Evolutionary conservation across 208 protist genomes (phyloP), one percentile per base, ranked within the genome.

Genomic region (Crithidia fasciculata): DNA sequence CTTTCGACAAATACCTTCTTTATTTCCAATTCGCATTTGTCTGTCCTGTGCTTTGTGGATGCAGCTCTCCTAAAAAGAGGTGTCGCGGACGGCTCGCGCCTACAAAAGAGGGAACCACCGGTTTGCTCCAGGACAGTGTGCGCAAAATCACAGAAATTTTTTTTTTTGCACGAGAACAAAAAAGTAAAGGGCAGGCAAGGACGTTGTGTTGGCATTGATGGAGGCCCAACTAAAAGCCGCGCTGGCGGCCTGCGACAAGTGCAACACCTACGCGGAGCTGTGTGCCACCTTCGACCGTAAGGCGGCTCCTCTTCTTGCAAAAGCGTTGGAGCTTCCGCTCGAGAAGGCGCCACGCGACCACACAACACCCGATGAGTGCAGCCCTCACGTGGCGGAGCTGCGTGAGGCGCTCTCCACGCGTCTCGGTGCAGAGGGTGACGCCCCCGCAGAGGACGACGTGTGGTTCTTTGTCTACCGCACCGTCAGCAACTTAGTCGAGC

Each of bases 391-490:
- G 6, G 86, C 81, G 4, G 68, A 78, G 45, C 69, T 94, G 49
- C 89, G 89, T 18, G 86, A 95, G 40, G 45, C 60, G 10, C 71
- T 93, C 19, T 50, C 8, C 53, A 61, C 64, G 8, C 49, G 52
- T 15, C 76, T 93, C 10, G 67, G 49, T 44, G 50, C 60, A 5
- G 40, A 54, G 8, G 63, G 49, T 2, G 75, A 59, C 41, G 44
- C 49, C 0, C 53, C 53, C 0, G 67, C 61, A 0, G 78, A 79
- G 52, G 92, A 96, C 62, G 92, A 96, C 55, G 88, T 96, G 28
- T 95, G 89, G 90, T 85, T 94, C 64, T 85, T 96, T 40, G 54
- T 92, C 8, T 84, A 82, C 67, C 80, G 85, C 5, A 62, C 74
- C 45, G 83, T 83, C 6, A 83, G 74, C n/a, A 68, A 80, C 2